phyloP scores from a whole-genome alignment of 2,329 filamentous ascomycete genomes.

The Colletotrichum sansevieriae region DNA sequence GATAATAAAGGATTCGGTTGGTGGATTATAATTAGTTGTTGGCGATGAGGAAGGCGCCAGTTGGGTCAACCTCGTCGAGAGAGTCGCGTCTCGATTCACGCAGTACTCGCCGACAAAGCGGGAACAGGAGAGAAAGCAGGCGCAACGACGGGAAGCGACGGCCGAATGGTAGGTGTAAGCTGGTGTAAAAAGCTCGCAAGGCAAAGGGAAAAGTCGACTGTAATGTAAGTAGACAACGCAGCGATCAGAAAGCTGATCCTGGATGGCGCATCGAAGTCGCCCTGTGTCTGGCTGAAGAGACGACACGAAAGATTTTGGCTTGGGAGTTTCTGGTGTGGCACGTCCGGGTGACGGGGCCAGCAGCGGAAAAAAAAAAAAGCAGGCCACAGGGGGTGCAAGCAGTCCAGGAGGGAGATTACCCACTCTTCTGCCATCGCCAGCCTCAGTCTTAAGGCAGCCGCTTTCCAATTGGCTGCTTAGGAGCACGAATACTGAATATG shows the following conservation, averaged over 20 bases:
- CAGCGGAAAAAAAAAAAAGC: slow-evolving; percentile 11
- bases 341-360: slow-evolving; percentile 33
- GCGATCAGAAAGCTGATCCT: slow-evolving; percentile 38
- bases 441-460: slow-evolving; percentile 32
- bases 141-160: slow-evolving; percentile 30
- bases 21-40: slow-evolving; percentile 26
- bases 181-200: background rate
- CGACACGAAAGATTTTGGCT: slow-evolving; percentile 38
- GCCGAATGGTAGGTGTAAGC: background rate
- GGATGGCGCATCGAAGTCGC: slow-evolving; percentile 39
- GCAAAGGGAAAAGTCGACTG: slow-evolving; percentile 9
- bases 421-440: slow-evolving; percentile 28
- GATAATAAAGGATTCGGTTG: background rate
- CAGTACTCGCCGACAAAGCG: slow-evolving; percentile 35
- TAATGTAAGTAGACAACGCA: slow-evolving; percentile 27
- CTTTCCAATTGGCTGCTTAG: slow-evolving; percentile 11
- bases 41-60: slow-evolving; percentile 25
- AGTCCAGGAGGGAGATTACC: background rate
- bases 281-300: slow-evolving; percentile 30
- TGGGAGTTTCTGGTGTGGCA: slow-evolving; percentile 40
- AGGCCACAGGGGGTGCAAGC: slow-evolving; percentile 31
- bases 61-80: slow-evolving; percentile 30
- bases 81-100: slow-evolving; percentile 39
- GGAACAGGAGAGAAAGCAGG: slow-evolving; percentile 17
- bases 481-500: slow-evolving; percentile 1